Percentiles rank a stretch among this genome's conserved stretches.
phyloP scores from a whole-genome alignment of 306 rosid species.

The Chamaecrista fasciculata region DNA sequence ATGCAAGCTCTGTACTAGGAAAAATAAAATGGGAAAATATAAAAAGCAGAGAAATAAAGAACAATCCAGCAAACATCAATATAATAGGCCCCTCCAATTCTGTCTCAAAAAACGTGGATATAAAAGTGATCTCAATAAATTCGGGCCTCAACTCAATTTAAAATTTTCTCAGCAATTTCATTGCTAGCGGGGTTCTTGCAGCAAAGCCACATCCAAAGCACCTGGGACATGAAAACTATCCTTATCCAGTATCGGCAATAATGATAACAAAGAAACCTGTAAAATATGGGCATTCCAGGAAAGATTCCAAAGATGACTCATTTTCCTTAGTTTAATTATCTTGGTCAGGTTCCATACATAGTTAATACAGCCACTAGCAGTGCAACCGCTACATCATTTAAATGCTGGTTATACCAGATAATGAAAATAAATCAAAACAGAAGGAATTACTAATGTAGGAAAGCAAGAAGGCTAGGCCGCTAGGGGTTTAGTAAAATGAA shows the following conservation, averaged over 20 bases:
- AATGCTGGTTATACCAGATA: not conserved
- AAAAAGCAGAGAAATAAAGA: not conserved
- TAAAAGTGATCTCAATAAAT: not conserved
- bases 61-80: constrained; percentile 7
- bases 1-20: not conserved
- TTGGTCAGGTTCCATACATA: constrained; percentile 3
- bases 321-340: not conserved
- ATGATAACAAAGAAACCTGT: no score
- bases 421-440: not conserved
- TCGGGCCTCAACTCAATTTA: no score
- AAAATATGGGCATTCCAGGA: not conserved
- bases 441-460: not conserved
- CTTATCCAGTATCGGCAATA: no score
- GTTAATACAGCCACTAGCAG: not conserved
- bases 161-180: no score
- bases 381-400: not conserved
- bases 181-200: no score
- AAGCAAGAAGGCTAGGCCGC: no score
- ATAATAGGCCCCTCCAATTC: not conserved
- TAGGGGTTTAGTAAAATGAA: no score
- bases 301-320: not conserved
- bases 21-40: not conserved
- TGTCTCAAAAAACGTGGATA: not conserved
- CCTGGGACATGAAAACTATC: no score
- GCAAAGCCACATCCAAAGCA: no score